Evolutionary conservation across 208 protist species (phyloP), one percentile per base, ranked within the genome.

Genomic region (Angomonas deanei): DNA sequence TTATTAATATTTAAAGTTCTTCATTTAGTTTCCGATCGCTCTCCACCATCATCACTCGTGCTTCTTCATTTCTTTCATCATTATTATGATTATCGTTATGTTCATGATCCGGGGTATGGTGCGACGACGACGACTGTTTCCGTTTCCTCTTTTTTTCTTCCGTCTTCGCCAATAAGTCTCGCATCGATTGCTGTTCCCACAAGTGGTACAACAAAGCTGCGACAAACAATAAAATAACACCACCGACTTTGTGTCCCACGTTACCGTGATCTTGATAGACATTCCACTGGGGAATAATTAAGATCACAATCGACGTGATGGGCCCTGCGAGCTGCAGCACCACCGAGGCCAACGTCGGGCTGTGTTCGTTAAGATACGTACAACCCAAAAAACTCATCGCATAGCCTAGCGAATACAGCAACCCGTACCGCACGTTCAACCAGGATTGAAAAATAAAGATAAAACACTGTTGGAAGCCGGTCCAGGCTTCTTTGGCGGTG

Each of bases 281-380:
- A 70, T 93, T 90, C 84, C 87, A 93, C 54, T 72, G 39, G 24
- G 87, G 87, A 30, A 87, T 66, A 55, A 90, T 81, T 30, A 93
- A 72, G 47, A 93, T 74, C 38, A 86, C 42, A 26, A 93, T 58
- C 4, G 84, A 82, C 3, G 87, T 91, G 60, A 93, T 69, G 17
- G 87, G 87, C 0, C 76, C 82, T 0, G 84, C 84, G 6, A 93
- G 72, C 61, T 93, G 87, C 49, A 90, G 57, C 36, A 93, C 84
- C 13, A 93, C 82, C 1, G 87, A 93, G 30, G 82, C 84, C 39
- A 93, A 76, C 19, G 84, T 91, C 10, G 87, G 84, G 50, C 82
- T 90, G 66, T 87, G 74, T 62, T 92, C 83, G 65, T 91, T 93
- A 21, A 93, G 75, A 74, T 82, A 93, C 21, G 76, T 78, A 65